These are phyloP conservation scores for Cystobasidium onofrii DNA, from an alignment of 768 basidiomycete genomes.

Conservation along the genomic window DNA sequence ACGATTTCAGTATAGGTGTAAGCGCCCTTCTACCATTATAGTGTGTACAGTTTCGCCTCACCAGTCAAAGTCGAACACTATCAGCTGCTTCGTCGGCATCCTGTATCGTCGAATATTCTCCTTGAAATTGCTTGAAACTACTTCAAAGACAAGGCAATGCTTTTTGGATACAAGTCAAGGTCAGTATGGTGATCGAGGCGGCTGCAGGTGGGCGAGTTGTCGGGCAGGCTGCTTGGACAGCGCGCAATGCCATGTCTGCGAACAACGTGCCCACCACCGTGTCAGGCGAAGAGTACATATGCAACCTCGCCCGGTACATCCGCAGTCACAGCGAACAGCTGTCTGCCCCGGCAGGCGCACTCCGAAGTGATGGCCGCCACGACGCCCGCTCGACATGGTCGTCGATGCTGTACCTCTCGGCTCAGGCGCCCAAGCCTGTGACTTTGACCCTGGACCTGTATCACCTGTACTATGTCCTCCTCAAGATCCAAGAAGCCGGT, in stretches of 20 bases:
- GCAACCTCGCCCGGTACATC: conserved; percentile 1
- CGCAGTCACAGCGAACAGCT: background rate
- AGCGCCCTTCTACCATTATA: too few species aligned
- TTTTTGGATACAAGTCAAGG: too few species aligned
- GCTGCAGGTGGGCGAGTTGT: background rate
- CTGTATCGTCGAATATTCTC: background rate
- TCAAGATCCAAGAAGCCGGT: conserved; percentile 75
- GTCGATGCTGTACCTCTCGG: conserved; percentile 4
- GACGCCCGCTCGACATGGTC: background rate
- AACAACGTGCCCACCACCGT: background rate
- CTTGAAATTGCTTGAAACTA: background rate
- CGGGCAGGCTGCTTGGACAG: background rate
- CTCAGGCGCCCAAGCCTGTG: conserved; percentile 48
- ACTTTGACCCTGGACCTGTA: conserved; percentile 66
- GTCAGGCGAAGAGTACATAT: conserved; percentile 7
- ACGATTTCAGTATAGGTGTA: too few species aligned
- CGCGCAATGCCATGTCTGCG: background rate
- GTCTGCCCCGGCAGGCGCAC: background rate
- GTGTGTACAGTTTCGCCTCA: conserved; percentile 46
- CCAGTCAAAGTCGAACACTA: conserved; percentile 98
- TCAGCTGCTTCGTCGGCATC: conserved; percentile 53
- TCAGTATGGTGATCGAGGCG: too few species aligned
- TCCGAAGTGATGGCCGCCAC: background rate
- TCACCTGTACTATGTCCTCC: conserved; percentile 77
- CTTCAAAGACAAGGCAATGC: background rate